Evolutionary conservation across 805 yeast genomes (phyloP), one percentile per base, ranked within the genome.

Genomic region (Cyberlindnera maritima): DNA sequence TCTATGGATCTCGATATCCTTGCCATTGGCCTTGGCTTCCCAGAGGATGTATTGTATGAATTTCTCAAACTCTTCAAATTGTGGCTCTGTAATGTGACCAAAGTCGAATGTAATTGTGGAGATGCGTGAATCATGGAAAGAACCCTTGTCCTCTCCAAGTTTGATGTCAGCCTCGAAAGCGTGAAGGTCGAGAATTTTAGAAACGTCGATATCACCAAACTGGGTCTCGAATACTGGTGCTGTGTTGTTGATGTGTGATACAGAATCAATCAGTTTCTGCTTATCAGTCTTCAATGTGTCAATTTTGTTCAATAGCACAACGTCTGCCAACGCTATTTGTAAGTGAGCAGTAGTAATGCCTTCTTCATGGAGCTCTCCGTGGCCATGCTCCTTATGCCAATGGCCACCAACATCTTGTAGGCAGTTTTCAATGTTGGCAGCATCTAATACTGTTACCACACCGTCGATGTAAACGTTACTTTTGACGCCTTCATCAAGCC

Each of bases 381-480:
- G 55, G 2, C 70, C 74, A 11, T 70, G 64, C 9, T 68, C 71
- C 20, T 75, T 69, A 59, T 81, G 89, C 80, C 85, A 79, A 59
- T 84, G 89, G 0, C 87, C 84, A 3, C 86, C 88, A 15, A 70
- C 68, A 54, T 89, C 97, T 47, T 79, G 82, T 26, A 92, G 68
- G 52, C 87, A 83, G 44, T 69, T 69, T 15, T 74, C 57, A 20
- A 92, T 82, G 59, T 89, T 83, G 40, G 75, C 80, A 2, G 83
- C 63, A 62, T 92, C 98, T 36, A 94, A 70, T 2, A 92, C 97
- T 0, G 97, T 86, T 13, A 94, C 77, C 5, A 92, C 88, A 0
- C 96, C 96, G 65, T 92, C 98, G 28, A 94, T 83, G 62, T 88
- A 87, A 2, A 94, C 89, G 55, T 82, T 83, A 4, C 96, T 83